phyloP scores from a whole-genome alignment of 2,329 filamentous ascomycete species.

The Aspergillus tanneri region DNA sequence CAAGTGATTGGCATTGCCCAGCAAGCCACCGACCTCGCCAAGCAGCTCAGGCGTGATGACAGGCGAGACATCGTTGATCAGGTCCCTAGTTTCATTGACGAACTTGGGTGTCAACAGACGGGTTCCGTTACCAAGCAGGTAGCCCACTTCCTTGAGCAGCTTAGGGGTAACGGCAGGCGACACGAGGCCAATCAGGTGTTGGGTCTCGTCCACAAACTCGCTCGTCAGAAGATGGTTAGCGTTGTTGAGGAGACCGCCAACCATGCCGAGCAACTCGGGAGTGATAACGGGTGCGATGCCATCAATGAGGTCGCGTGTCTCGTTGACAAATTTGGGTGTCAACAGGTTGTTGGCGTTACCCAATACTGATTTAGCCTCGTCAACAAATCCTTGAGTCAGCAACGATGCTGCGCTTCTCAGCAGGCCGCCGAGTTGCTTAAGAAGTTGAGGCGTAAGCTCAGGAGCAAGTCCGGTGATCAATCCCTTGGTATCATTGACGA shows the following conservation, averaged over 20 bases:
- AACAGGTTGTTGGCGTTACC: conserved; percentile 24
- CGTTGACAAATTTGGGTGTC: conserved; percentile 27
- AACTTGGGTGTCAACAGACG: conserved; percentile 31
- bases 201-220: conserved; percentile 26
- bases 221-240: conserved; percentile 22
- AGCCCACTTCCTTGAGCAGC: conserved; percentile 27
- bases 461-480: conserved; percentile 29
- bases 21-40: conserved; percentile 24
- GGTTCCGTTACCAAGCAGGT: conserved; percentile 33
- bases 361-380: conserved; percentile 22
- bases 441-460: conserved; percentile 25
- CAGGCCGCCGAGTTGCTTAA: conserved; percentile 25
- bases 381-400: conserved; percentile 33
- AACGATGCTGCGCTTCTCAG: conserved; percentile 31
- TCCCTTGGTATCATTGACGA: conserved; percentile 30
- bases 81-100: conserved; percentile 28
- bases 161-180: conserved; percentile 24
- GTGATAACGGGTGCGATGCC: conserved; percentile 11
- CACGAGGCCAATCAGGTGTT: conserved; percentile 21
- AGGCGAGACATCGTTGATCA: conserved; percentile 30
- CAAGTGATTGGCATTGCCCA: conserved; percentile 19
- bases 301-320: conserved; percentile 16
- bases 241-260: conserved; percentile 19
- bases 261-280: conserved; percentile 10
- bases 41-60: conserved; percentile 31